Evolutionary conservation across 306 rosid genomes (phyloP), one percentile per base, ranked within the genome.

Genomic region (Pyrus bretschneideri): DNA sequence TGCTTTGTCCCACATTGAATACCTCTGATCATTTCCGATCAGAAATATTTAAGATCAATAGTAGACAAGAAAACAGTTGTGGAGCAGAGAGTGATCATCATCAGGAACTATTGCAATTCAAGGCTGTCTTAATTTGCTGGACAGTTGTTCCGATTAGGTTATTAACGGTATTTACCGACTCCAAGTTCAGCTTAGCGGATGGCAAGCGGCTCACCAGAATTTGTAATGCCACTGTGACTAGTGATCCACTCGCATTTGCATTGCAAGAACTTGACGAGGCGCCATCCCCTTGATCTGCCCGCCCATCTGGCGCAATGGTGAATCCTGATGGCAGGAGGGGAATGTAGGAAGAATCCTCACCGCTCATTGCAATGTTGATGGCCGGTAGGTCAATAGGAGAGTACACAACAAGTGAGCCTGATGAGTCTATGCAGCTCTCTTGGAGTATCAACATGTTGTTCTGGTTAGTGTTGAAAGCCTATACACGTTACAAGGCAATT

Each of bases 401-500:
- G 64, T 90, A 95, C 46, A 95, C 97, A 22, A 95, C 95, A 1
- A 95, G 51, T n/a, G 97, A 90, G 1, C 98, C 97, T 0, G 97
- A 87, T 0, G 96, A 70, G 83, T 95, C 98, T 70, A 88, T 83
- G 89, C 97, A 92, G 60, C 96, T 92, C 87, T 95, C 97, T 76
- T 95, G 98, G n/a, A 95, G 98, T 33, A 95, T 90, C 76, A 95
- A 60, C 93, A 87, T 92, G 89, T 90, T 95, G 91, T 89, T 95
- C 78, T 95, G 98, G 75, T 92, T 88, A 1, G 93, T 85, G 85
- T 92, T 92, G 83, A 84, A 84, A 0, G 93, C 98, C 97, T 92
- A 9, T 25, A 61, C 27, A 55, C 11, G 10, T 38, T 57, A 22
- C 45, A 29, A 11, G 31, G 55, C 17, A 49, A 49, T 14, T 49